Base-by-base conservation (phyloP, 2,329 filamentous ascomycete species). In the Setomelanomma holmii region DNA sequence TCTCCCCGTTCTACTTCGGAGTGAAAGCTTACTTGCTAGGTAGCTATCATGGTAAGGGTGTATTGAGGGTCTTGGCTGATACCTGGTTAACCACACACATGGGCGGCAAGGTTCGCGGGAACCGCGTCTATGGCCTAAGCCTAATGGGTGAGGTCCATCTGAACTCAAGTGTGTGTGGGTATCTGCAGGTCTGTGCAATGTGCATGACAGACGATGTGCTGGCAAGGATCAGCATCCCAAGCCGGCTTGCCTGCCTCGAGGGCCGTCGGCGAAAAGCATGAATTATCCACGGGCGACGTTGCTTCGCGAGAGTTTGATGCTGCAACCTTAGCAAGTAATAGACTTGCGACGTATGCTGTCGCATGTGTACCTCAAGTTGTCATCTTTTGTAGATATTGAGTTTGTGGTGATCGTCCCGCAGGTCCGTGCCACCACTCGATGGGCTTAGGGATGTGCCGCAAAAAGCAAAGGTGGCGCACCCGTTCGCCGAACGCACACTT, bases 121-220 rank as follows among this genome's bases (percentile, higher is more conserved):
- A 35, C 35, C 35, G 45, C 19, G 24, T 35, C 23, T 35, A 10
- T 19, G 12, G n/a, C 21, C 45, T 24, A 16, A 33, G 24, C 17
- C 14, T 17, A 19, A n/a, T 27, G 17, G 16, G n/a, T 12, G 35
- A 19, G 21, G 20, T 33, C 19, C 8, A 16, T 33, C 14, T 39
- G 5, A 47, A 27, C n/a, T 5, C 16, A 27, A 40, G 21, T 27
- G 19, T 24, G 34, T 27, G 35, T 47, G 35, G 23, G 35, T 11
- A 40, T 23, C 20, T 39, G 46, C 16, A 36, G 16, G 22, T 30
- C n/a, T 21, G 12, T 43, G 39, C 43, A 47, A 20, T 39, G 16
- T 46, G 49, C 43, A 46, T 46, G 43, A n/a, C 22, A 24, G 39
- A 24, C 24, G 43, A 43, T 52, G 49, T 34, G 43, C 38, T 47